Evolutionary conservation across 331 rosid species (phyloP).

Genomic region (Saraca asoca): DNA sequence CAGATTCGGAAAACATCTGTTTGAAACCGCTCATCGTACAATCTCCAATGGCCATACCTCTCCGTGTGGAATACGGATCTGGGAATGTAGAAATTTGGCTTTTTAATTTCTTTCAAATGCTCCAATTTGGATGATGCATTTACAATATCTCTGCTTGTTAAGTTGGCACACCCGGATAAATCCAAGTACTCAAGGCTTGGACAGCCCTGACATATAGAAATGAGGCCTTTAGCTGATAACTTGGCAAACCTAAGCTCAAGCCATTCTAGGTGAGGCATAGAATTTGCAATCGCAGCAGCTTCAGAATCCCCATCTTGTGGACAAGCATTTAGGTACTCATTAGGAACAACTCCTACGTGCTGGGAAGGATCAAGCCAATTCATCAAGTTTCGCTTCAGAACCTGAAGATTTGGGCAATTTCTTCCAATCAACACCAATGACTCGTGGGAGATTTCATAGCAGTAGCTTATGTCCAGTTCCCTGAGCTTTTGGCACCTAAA

Average conservation of each 20-base stretch:
- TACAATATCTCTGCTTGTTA: constrained; percentile 67
- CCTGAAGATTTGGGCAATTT: constrained; percentile 64
- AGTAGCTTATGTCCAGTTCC: constrained; percentile 83
- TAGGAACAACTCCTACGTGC: constrained; percentile 68
- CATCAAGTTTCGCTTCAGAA: constrained; percentile 69
- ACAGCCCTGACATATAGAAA: constrained; percentile 64
- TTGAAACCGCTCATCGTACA: constrained; percentile 88
- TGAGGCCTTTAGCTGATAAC: constrained; percentile 62
- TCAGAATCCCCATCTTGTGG: constrained; percentile 88
- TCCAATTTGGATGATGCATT: constrained; percentile 59
- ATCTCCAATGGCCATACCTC: constrained; percentile 79
- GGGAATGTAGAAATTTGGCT: constrained; percentile 73
- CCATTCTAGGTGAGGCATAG: constrained; percentile 68
- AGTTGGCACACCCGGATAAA: constrained; percentile 74
- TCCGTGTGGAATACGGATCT: constrained; percentile 67
- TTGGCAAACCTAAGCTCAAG: constrained; percentile 84
- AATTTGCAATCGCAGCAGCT: constrained; percentile 75
- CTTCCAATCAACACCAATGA: constrained; percentile 67
- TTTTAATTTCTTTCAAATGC: constrained; percentile 62
- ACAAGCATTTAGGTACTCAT: constrained; percentile 63
- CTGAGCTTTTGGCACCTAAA: constrained; percentile 60
- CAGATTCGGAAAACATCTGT: constrained; percentile 79
- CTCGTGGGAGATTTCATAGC: constrained; percentile 70
- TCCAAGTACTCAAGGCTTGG: constrained; percentile 71
- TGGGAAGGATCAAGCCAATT: constrained; percentile 76